Conservation (phyloP, 2,329 filamentous ascomycete genomes). For the Alternaria infectoria region DNA sequence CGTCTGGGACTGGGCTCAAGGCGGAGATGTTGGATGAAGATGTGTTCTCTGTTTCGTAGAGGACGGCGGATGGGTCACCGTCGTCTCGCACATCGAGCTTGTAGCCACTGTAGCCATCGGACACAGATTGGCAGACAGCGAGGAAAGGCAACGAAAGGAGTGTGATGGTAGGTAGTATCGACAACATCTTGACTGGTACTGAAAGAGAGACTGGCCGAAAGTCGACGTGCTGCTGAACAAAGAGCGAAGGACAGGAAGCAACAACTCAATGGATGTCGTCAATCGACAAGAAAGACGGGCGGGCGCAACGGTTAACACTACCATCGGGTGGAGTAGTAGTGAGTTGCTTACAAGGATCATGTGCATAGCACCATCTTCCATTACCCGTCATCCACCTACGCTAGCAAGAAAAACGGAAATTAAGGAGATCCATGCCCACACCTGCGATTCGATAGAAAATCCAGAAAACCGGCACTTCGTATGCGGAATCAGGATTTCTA, state of each 20-base stretch:
- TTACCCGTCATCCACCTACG: slow-evolving; percentile 8
- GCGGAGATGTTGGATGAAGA: slow-evolving; percentile 50
- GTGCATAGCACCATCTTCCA: slow-evolving; percentile 23
- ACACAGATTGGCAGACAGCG: slow-evolving; percentile 42
- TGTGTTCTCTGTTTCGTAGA: slow-evolving; percentile 63
- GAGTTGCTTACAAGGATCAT: slow-evolving; percentile 30
- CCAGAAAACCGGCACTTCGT: slow-evolving; percentile 9
- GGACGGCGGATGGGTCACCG: slow-evolving; percentile 58
- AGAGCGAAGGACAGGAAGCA: slow-evolving; percentile 11
- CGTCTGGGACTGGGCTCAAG: slow-evolving; percentile 60
- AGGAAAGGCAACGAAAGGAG: slow-evolving; percentile 44
- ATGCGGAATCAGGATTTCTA: slow-evolving; percentile 28
- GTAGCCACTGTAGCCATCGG: slow-evolving; percentile 63
- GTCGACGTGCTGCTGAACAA: slow-evolving; percentile 24
- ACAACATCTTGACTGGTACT: slow-evolving; percentile 28
- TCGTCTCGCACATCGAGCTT: slow-evolving; percentile 55
- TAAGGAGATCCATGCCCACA: slow-evolving; percentile 30
- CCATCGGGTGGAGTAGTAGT: slow-evolving; percentile 17
- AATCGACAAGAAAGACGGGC: slow-evolving; percentile 6
- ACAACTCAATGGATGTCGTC: slow-evolving; percentile 23
- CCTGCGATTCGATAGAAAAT: slow-evolving; percentile 15
- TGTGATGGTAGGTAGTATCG: slow-evolving; percentile 32
- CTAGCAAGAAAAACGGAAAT: slow-evolving; percentile 30
- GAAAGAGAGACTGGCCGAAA: slow-evolving; percentile 30
- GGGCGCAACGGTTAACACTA: slow-evolving; percentile 25